Base-by-base conservation (phyloP, 148 eudicot genomes). In the Diospyros kaki region DNA sequence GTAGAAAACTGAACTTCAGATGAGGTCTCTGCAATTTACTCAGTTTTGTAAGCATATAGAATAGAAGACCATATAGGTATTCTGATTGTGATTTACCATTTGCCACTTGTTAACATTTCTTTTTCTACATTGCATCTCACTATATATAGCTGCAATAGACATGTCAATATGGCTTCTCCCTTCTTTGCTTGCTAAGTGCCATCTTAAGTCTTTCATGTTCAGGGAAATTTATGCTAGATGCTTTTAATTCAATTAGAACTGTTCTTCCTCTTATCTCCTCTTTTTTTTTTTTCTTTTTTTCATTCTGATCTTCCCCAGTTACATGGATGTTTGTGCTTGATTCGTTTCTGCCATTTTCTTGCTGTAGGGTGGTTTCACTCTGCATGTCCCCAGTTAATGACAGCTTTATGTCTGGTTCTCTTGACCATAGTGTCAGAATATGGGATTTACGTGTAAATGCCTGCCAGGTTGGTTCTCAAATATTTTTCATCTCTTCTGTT, bases 371-470 rank as follows among this genome's bases (percentile, higher is more conserved):
- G 71, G 98, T 95, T 68, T 95, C 98, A 64, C 85, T 95, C 74
- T 92, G 97, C 85, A 95, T 93, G 96, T 95, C 97, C 74, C 98
- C 99, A 58, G 84, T 91, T 70, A 91, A 95, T 75, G 99, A 95
- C 81, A 87, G 97, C 87, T 95, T 95, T 82, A 92, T 95, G 99
- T 92, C 97, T 71, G 99, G 93, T 70, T 95, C 99, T 58, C 83
- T 95, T 78, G 99, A 95, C 82, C 99, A 95, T 46, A 90, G 84
- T 79, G 97, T 95, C 73, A 87, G 99, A 60, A 95, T 95, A 75
- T 95, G 99, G 99, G 99, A 95, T 85, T 89, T 95, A 73, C 93
- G 99, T 64, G 99, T 95, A 38, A 95, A 95, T 85, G 90, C 94
- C 70, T 95, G 99, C 84, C 99, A 95, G 99, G 99, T 95, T 80